Conservation (phyloP, 1,284 basidiomycete genomes). For the Apiotrichum akiyoshidainum region DNA sequence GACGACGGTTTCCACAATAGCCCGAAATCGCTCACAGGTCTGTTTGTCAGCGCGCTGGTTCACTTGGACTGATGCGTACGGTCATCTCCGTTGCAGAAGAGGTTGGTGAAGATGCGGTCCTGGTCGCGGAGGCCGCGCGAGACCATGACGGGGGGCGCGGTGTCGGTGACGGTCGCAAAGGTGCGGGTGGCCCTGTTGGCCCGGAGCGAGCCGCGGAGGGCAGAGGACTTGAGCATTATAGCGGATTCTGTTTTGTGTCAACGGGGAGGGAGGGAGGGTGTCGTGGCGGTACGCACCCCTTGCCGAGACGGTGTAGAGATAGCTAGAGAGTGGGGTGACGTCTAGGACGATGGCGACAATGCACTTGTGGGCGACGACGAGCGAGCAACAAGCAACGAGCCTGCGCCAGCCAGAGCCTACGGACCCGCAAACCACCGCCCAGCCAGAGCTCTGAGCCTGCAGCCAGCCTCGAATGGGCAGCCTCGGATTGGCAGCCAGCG, state of each 20-base stretch:
- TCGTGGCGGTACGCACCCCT: not conserved
- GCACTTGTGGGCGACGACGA: not conserved
- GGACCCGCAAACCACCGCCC: no score
- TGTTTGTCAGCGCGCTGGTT: no score
- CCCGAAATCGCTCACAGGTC: no score
- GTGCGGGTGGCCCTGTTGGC: slow-evolving; percentile 13
- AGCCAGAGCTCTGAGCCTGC: no score
- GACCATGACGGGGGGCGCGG: slow-evolving; percentile 65
- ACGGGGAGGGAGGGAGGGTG: not conserved
- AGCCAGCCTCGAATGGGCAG: not conserved
- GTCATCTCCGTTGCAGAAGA: slow-evolving; percentile 71
- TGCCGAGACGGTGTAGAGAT: not conserved
- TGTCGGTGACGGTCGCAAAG: slow-evolving; percentile 69
- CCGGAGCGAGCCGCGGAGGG: slow-evolving; percentile 4
- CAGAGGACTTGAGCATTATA: slow-evolving; percentile 12
- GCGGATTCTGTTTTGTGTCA: not conserved
- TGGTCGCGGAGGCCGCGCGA: slow-evolving; percentile 91
- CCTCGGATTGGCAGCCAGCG: not conserved
- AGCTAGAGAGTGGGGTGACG: not conserved
- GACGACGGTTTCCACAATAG: no score
- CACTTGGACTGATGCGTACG: slow-evolving; percentile 52
- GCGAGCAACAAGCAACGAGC: not conserved
- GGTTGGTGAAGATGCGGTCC: slow-evolving; percentile 85
- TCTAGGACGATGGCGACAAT: not conserved
- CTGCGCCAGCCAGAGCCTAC: not conserved